Evolutionary conservation across 768 basidiomycete genomes (phyloP), one percentile per base, ranked within the genome.

Genomic region (Dentipellis fragilis): DNA sequence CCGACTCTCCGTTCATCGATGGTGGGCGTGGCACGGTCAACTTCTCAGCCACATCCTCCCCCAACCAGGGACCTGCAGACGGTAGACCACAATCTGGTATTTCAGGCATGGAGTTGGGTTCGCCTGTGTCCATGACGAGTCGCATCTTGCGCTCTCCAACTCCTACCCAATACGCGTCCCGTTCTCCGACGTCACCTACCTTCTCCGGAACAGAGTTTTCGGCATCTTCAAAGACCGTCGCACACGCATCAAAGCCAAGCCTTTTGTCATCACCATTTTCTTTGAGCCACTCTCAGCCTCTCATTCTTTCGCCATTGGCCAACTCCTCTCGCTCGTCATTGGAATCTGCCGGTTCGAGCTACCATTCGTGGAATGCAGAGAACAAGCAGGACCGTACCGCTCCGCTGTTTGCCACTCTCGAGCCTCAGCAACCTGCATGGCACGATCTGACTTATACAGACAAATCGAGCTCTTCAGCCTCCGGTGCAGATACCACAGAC

Each of bases 331-430:
- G 83, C 29, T 87, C 88, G 12, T 92, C 90, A 6, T 70, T 92
- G 19, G 87, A 84, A 57, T 90, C 89, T 10, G 77, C 75, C 37
- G 88, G 90, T 14, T 93, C 90, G 2, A 92, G 90, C 68, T 92
- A 88, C 67, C 89, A 91, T 65, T 89, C 89, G 4, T 83, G 78
- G 78, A 86, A 89, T 54, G 82, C 71, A 19, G 81, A 69, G 49
- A 69, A 83, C 57, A 72, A 70, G 60, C 78, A 78, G 56, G 81
- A 85, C 58, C 73, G 73, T 47, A 66, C 76, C 50, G 67, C 79
- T 52, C 76, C 73, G 48, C 62, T 87, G 21, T 81, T 89, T 65
- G 74, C 68, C 37, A 78, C 80, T 52, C 66, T 72, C 9, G 80
- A 80, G 49, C 65, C 73, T 22, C 72, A 73, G 49, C 76, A 75